Evolutionary conservation across 2,329 filamentous ascomycete species (phyloP), one percentile per base, ranked within the genome.

Genomic region (Lecanosticta acicola): DNA sequence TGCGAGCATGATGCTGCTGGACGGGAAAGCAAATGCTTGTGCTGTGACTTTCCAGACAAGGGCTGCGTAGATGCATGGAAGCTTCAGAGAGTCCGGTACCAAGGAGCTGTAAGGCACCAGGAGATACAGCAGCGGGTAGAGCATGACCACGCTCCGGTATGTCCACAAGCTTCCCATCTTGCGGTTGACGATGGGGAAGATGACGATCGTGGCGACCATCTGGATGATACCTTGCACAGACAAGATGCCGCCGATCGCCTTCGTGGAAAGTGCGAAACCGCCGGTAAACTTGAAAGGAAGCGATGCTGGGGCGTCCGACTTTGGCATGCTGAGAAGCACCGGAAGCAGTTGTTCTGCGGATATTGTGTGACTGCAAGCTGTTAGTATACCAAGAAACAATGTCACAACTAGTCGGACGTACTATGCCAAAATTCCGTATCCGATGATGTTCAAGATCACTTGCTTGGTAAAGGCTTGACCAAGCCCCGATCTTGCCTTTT

Each of bases 301-400:
- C 10, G 76, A 53, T 59, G 73, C 68, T n/a, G 68, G 58, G 13
- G 68, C 64, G 20, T 73, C 52, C 62, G 78, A 67, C 61, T 76
- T 63, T 59, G 76, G 64, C 36, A 87, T 87, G 66, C 86, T 91
- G 62, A 98, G 80, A 57, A 98, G 88, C 1, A 96, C 86, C 0
- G 93, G 91, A 58, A 97, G 83, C 39, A 97, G 78, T 62, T 95
- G 87, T 68, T 98, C 93, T 59, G 94, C 93, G 0, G 90, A 94
- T 69, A 98, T 96, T 10, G 91, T 96, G 70, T 97, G 91, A 71
- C 90, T 95, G 60, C 33, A 51, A 24, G 29, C 21, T 16, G 16
- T 38, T 17, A 29, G 44, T 46, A 29, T 5, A 38, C n/a, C n/a
- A n/a, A n/a, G n/a, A n/a, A n/a, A n/a, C n/a, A n/a, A n/a, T n/a